Evolutionary conservation across 768 basidiomycete species (phyloP), one percentile per base, ranked within the genome.

Genomic region (Suillus cothurnatus): DNA sequence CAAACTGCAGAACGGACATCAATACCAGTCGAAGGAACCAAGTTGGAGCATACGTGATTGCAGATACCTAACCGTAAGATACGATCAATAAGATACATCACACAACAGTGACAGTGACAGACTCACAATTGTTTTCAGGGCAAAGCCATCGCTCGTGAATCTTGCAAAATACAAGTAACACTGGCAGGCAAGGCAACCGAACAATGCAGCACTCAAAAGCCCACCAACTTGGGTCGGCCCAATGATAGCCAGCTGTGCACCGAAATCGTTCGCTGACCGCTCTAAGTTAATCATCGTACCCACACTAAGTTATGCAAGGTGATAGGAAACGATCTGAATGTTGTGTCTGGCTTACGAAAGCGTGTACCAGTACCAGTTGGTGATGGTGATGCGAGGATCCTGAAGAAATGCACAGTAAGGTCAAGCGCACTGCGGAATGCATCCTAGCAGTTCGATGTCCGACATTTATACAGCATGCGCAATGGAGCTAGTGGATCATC

Each of bases 191-290:
- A 64, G 41, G 32, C 70, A 61, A 21, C 70, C 70, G 36, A 71
- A 69, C 9, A 69, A 61, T 36, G 63, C 41, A 19, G 57, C 43
- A 12, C 61, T 62, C 12, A 67, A 47, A 23, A 69, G 28, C 11
- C 61, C 62, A 31, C 70, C 66, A 23, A 69, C 61, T 45, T 67
- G 66, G 21, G 67, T 55, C 4, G 69, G 66, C 23, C 64, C 70
- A 15, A 66, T 36, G 63, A 64, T 53, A 31, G 52, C 38, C 7
- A 56, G 12, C 0, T n/a, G n/a, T 36, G n/a, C 55, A 23, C 14
- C 2, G 12, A 31, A 32, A 55, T 21, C n/a, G 6, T 32, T 55
- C 12, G 52, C 11, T 1, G 31, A 28, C 6, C 47, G 14, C 6
- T 26, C 49, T 26, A 15, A 19, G 53, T 12, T 55, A 34, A 1